Evolutionary conservation across 2,329 filamentous ascomycete genomes (phyloP), one percentile per base, ranked within the genome.

Genomic region (Magnaporthiopsis rhizophila): DNA sequence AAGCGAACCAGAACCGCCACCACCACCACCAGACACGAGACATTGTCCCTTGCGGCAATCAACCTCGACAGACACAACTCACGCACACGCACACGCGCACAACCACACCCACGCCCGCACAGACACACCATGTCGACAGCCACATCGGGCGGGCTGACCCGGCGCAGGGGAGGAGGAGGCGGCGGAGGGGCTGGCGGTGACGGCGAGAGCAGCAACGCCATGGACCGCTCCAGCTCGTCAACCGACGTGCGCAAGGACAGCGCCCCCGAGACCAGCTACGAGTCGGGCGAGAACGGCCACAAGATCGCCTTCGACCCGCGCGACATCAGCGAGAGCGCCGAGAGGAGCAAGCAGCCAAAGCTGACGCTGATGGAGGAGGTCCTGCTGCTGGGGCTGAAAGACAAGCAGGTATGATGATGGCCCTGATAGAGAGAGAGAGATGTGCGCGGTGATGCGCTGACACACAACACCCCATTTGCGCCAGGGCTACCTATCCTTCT

Each of bases 281-380:
- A 93, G 79, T 92, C 83, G 74, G 84, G 89, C 76, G 94, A 96
- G 79, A 97, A 97, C 80, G 95, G 95, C 69, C 95, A 98, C 84
- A 97, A 96, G 83, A 98, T 99, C 77, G 95, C 93, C 65, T 99
- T 92, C 76, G 95, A 99, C 77, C 95, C 95, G 66, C 86, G 94
- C 77, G 95, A 99, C 78, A 96, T 99, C 73, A 96, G 89, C 80
- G 95, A 99, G 83, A 97, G 88, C 78, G 92, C 90, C 70, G 95
- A 99, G 82, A 84, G 95, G 75, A 95, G 86, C 84, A 98, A 97
- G 81, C 94, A 98, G 81, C 95, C 95, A 61, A 99, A 98, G 83
- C 82, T 99, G 75, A 99, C 95, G 56, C 82, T 99, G 75, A 99
- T 99, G 95, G 95, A 99, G 80, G 95, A 99, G 80, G 89, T 99